These are phyloP conservation scores for Podospora anserina DNA, from an alignment of 495 filamentous ascomycete genomes.

Conservation along the genomic window DNA sequence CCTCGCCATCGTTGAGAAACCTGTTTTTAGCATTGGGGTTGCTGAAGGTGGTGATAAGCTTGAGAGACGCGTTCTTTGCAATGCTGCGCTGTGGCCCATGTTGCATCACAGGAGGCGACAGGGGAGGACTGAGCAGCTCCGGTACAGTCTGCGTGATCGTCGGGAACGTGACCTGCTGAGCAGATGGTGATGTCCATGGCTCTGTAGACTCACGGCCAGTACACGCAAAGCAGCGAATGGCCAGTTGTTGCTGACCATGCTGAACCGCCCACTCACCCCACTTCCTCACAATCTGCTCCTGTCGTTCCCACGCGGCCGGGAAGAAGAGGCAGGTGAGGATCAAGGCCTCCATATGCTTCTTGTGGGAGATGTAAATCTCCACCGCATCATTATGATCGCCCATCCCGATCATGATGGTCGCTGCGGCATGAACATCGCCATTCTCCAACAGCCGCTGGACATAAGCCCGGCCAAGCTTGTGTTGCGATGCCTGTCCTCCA, in stretches of 20 bases:
- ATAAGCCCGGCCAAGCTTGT: conserved; percentile 87
- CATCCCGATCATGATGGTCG: conserved; percentile 85
- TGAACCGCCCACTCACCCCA: conserved; percentile 93
- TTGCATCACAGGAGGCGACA: conserved; percentile 50
- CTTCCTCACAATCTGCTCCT: conserved; percentile 79
- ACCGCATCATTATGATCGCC: conserved; percentile 93
- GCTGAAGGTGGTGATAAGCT: conserved; percentile 87
- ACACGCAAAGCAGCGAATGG: conserved; percentile 88
- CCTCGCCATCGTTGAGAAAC: conserved; percentile 67
- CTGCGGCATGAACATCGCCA: conserved; percentile 87
- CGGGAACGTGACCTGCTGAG: conserved; percentile 62
- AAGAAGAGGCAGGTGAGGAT: conserved; percentile 73
- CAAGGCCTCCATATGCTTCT: conserved; percentile 86
- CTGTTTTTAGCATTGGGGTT: conserved; percentile 57
- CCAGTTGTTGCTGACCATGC: conserved; percentile 81
- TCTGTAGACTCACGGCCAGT: conserved; percentile 70
- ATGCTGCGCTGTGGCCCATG: conserved; percentile 55
- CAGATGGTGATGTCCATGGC: conserved; percentile 80
- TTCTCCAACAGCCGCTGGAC: conserved; percentile 86
- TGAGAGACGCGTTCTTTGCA: conserved; percentile 79
- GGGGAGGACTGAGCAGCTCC: conserved; percentile 56
- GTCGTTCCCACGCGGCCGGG: conserved; percentile 81
- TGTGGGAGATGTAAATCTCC: conserved; percentile 92
- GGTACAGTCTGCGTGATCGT: conserved; percentile 46
- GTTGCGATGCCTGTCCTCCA: conserved; percentile 71